phyloP scores from a whole-genome alignment of 2,329 filamentous ascomycete genomes.

The Fusarium sp. region DNA sequence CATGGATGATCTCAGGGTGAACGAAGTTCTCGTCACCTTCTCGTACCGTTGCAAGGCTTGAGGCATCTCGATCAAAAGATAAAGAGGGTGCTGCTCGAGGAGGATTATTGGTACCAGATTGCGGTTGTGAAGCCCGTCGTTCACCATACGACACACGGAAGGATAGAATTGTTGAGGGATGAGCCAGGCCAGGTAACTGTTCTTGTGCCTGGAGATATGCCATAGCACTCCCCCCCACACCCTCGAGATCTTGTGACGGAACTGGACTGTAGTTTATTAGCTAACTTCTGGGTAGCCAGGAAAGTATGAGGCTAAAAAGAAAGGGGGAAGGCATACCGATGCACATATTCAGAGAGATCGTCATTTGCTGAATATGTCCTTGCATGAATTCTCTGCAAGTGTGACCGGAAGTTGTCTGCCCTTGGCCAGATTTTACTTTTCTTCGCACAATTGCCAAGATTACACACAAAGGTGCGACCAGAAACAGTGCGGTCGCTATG shows the following conservation, averaged over 20 bases:
- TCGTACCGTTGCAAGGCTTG: constrained; percentile 26
- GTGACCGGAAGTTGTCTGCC: constrained; percentile 86
- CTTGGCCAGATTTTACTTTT: constrained; percentile 77
- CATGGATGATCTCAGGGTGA: constrained; percentile 22
- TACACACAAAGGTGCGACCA: constrained; percentile 41
- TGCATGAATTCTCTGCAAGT: constrained; percentile 75
- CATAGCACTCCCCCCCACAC: constrained; percentile 42
- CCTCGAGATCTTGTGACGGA: constrained; percentile 37
- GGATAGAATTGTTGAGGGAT: constrained; percentile 16
- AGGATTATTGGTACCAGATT: constrained; percentile 1
- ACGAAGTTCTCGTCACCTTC: constrained; percentile 29
- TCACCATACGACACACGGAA: constrained; percentile 9
- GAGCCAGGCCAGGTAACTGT: constrained; percentile 15
- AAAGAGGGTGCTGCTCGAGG: constrained; percentile 12
- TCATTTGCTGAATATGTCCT: constrained; percentile 49
- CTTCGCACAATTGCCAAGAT: constrained; percentile 35
- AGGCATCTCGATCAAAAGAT: constrained; percentile 22
- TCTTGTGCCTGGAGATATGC: constrained; percentile 33
- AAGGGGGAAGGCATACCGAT: constrained; percentile 26
- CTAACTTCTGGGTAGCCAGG: background rate
- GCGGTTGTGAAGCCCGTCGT: constrained; percentile 9
- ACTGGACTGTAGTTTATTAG: constrained; percentile 13
- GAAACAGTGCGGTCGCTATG: constrained; percentile 62
- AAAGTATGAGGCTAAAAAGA: background rate
- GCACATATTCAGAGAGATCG: constrained; percentile 50